Evolutionary conservation across 768 basidiomycete genomes (phyloP), one percentile per base, ranked within the genome.

Genomic region (Mycena crocata): DNA sequence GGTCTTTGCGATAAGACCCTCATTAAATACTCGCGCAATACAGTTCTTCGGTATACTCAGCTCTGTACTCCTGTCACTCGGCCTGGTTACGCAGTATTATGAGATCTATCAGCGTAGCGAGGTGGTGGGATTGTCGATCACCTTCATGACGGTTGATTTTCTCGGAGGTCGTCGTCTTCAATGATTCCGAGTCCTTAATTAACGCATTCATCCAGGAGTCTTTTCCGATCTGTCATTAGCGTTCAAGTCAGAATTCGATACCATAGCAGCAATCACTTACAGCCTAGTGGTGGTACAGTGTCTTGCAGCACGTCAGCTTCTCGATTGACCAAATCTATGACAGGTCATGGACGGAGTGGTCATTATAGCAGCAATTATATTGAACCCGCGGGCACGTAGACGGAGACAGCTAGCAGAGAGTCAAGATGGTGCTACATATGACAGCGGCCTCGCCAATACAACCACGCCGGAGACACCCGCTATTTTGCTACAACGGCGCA

Each of bases 31-130:
- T 28, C 72, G 71, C 5, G 79, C 78, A 15, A 76, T 86, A 19
- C 77, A 80, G 15, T 83, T 89, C 71, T 89, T 92, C 64, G 93
- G 93, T 1, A 82, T 92, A 56, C 71, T 91, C 39, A 80, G 85
- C 30, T 86, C 89, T 0, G 80, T 89, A 9, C 69, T 93, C 6
- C 81, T 94, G 37, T 81, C 87, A 5, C 71, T 83, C 13, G 85
- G 77, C 5, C 71, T 85, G 37, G 73, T 82, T 34, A 79, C 93
- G 0, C 93, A 95, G 76, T 94, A 91, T 71, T 88, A 84, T 76
- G 92, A 94, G 74, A 93, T 95, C 44, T 91, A 86, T 77, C 84
- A 86, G 71, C 81, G 84, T 71, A 82, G 81, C 67, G 85, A 89
- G 65, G 89, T 91, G 40, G 73, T 87, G 34, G 93, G 93, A 14